phyloP scores from a whole-genome alignment of 2,329 filamentous ascomycete genomes.

The Colletotrichum orbiculare region DNA sequence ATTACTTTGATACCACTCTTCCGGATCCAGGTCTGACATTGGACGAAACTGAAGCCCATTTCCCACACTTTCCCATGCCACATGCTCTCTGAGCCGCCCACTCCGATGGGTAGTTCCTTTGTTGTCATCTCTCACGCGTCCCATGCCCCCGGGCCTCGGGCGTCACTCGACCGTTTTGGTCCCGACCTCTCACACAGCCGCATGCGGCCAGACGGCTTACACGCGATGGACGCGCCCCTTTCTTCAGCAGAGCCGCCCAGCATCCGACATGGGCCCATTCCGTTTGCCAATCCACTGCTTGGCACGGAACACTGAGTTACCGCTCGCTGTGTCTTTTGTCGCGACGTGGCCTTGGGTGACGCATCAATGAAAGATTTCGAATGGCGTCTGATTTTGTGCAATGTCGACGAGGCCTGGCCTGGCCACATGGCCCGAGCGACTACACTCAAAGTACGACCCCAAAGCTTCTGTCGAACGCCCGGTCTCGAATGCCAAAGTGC shows the following conservation, averaged over 20 bases:
- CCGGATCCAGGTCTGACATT: slow-evolving; percentile 26
- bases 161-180: slow-evolving; percentile 3
- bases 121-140: neutral
- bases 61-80: slow-evolving; percentile 6
- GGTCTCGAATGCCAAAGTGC: slow-evolving; percentile 12
- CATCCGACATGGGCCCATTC: slow-evolving; percentile 2
- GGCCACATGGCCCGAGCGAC: slow-evolving; percentile 18
- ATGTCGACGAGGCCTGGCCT: neutral
- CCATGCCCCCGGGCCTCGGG: neutral
- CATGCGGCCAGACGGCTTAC: slow-evolving; percentile 12
- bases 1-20: slow-evolving; percentile 10
- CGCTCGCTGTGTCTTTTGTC: neutral
- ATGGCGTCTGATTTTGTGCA: too few species aligned
- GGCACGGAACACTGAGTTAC: neutral
- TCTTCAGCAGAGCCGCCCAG: slow-evolving; percentile 22
- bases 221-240: slow-evolving; percentile 8
- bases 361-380: too few species aligned
- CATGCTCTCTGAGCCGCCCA: slow-evolving; percentile 6
- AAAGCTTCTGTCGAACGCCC: slow-evolving; percentile 16
- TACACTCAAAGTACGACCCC: neutral
- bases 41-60: slow-evolving; percentile 18
- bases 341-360: neutral
- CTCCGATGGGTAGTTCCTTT: slow-evolving; percentile 8
- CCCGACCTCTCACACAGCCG: slow-evolving; percentile 1
- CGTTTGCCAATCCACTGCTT: neutral